Conservation (phyloP, 345 rosid genomes). For the Camelina laxa region DNA sequence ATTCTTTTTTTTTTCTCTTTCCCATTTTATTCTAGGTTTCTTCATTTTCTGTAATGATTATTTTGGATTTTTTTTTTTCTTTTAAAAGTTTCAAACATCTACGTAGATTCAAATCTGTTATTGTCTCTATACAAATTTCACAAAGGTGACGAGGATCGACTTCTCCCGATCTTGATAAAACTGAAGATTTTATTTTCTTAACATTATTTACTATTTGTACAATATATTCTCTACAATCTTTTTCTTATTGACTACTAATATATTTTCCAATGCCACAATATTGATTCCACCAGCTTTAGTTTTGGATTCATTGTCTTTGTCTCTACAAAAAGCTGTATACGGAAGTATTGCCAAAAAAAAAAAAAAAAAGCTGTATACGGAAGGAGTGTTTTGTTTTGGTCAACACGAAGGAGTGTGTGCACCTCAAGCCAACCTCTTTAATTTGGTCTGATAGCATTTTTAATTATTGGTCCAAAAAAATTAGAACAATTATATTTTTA, state of each 20-base stretch:
- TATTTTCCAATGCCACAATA: constrained; percentile 2
- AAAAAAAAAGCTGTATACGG: too few relatives aligned
- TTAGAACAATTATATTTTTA: background rate
- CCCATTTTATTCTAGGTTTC: background rate
- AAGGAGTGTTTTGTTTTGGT: too few relatives aligned
- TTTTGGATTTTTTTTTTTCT: background rate
- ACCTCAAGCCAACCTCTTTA: background rate
- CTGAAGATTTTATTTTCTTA: background rate
- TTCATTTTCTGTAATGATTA: constrained; percentile 19
- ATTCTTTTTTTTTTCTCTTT: constrained; percentile 13
- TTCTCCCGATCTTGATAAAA: background rate
- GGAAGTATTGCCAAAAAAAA: too few relatives aligned
- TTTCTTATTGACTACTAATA: too few relatives aligned
- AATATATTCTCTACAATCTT: background rate
- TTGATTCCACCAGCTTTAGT: background rate
- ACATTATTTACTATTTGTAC: constrained; percentile 4
- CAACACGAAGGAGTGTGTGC: background rate
- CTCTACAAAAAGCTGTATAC: too few relatives aligned
- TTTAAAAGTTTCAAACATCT: background rate
- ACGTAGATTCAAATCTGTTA: constrained; percentile 3
- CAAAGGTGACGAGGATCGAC: background rate
- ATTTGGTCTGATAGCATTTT: background rate
- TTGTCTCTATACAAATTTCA: constrained; percentile 16
- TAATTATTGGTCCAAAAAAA: background rate
- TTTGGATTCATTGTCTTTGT: constrained; percentile 12